Base-by-base conservation (phyloP, 176 grass and related monocot species). In the Cymbopogon citratus region DNA sequence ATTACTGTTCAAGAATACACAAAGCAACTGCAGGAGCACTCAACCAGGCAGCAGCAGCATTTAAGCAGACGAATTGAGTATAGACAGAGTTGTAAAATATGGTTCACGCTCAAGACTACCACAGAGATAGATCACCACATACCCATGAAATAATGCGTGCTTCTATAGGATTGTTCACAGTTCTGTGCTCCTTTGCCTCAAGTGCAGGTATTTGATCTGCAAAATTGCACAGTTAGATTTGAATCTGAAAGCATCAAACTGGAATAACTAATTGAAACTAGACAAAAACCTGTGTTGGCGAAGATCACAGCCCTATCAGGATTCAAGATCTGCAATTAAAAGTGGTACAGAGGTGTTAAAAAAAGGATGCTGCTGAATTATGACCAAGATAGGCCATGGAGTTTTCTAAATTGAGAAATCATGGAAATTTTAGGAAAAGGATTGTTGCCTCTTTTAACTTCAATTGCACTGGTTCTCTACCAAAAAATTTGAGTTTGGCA, bases 81-180 rank as follows among this genome's bases (percentile, higher is more conserved):
- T 62, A 57, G 35, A 88, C 7, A 59, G 19, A 21, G 35, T 29
- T 23, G 52, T 69, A 70, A 71, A 89, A 77, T 89, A 65, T 27
- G 8, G 83, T 33, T 46, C 43, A 77, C 45, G 25, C 33, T 48
- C 44, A 35, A 77, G 66, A 52, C 41, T 38, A 35, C 19, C 6
- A 49, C 29, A 25, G n/a, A n/a, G 3, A 38, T 64, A 67, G 35
- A 84, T 73, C 45, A 63, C 69, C 65, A 72, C 89, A 70, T 87
- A 95, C 95, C 95, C 90, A 85, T 61, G 88, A 93, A 89, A 95
- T 45, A 76, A 98, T 98, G 70, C 82, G 82, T 51, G 92, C 86
- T 85, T 98, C 95, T 63, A 67, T 68, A 86, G 91, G 90, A 88
- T 95, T 98, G 69, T 88, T 94, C 66, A 93, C 82, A 60, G 82